Percentiles rank a stretch among this genome's conserved stretches.
These are phyloP conservation scores for Pichia manshurica DNA, from an alignment of 805 yeast genomes.

Conservation along the genomic window DNA sequence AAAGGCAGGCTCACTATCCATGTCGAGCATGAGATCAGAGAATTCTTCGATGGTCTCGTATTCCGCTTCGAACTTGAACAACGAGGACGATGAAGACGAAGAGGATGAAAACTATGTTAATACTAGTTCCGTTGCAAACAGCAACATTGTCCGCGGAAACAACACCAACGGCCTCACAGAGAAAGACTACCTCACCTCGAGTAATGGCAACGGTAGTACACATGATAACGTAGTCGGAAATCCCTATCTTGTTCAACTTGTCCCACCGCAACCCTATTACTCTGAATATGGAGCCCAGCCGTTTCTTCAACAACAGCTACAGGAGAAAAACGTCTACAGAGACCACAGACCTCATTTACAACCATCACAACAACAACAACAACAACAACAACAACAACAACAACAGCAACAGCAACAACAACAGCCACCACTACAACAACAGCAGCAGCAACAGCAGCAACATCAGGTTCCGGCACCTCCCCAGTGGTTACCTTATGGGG, in stretches of 20 bases:
- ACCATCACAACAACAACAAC: background rate
- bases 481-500: background rate
- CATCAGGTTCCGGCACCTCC: background rate
- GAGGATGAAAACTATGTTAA: background rate
- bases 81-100: background rate
- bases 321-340: no score
- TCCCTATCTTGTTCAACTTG: no score
- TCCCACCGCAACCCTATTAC: no score
- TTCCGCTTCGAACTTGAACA: background rate
- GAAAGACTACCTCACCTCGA: no score
- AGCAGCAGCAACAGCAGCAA: conserved; percentile 2
- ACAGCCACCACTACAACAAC: background rate
- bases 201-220: no score
- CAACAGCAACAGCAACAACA: background rate
- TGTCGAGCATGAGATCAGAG: background rate
- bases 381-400: background rate
- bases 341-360: no score
- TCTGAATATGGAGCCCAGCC: no score
- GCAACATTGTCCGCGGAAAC: no score
- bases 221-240: no score
- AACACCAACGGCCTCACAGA: no score
- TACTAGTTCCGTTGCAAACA: no score
- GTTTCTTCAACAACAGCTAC: no score
- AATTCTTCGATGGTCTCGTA: conserved; percentile 6
- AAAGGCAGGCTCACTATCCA: conserved; percentile 7